Evolutionary conservation across 2,329 filamentous ascomycete species (phyloP).

Genomic region (Westerdykella ornata): DNA sequence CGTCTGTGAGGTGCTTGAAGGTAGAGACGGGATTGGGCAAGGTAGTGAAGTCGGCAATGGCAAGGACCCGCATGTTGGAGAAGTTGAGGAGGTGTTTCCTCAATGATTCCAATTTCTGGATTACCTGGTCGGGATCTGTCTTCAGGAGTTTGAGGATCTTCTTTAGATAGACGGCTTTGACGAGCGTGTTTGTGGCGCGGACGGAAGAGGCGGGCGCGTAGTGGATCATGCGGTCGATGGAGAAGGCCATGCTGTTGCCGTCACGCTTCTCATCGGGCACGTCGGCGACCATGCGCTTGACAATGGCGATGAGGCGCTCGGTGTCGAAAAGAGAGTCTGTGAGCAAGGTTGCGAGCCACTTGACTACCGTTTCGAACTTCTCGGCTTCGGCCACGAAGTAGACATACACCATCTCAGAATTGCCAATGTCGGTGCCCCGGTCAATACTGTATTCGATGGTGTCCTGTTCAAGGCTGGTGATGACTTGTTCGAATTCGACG

Average conservation of each 20-base stretch:
- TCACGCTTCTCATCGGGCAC: slow-evolving; percentile 88
- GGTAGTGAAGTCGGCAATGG: slow-evolving; percentile 72
- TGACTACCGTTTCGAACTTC: slow-evolving; percentile 75
- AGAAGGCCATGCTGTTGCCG: slow-evolving; percentile 59
- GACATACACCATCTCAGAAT: slow-evolving; percentile 74
- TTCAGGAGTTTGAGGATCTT: slow-evolving; percentile 74
- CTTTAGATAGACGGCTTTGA: slow-evolving; percentile 82
- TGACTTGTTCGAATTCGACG: slow-evolving; percentile 84
- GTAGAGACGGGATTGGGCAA: slow-evolving; percentile 68
- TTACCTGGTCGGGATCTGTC: slow-evolving; percentile 65
- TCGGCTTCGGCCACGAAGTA: slow-evolving; percentile 80
- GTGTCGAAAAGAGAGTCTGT: slow-evolving; percentile 85
- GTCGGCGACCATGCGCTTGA: slow-evolving; percentile 81
- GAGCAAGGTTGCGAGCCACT: slow-evolving; percentile 79
- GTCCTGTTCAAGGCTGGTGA: slow-evolving; percentile 83
- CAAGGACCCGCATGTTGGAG: slow-evolving; percentile 76
- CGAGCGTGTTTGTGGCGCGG: slow-evolving; percentile 72
- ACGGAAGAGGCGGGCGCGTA: slow-evolving; percentile 68
- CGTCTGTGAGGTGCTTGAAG: slow-evolving; percentile 59
- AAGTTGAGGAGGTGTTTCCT: slow-evolving; percentile 71
- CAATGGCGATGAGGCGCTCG: slow-evolving; percentile 52
- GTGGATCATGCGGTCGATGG: slow-evolving; percentile 69
- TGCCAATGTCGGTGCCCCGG: slow-evolving; percentile 61
- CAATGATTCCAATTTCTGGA: slow-evolving; percentile 71
- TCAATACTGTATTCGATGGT: slow-evolving; percentile 78